Base-by-base conservation (phyloP, 2,329 filamentous ascomycete genomes). In the Myriosclerotinia scirpicola region DNA sequence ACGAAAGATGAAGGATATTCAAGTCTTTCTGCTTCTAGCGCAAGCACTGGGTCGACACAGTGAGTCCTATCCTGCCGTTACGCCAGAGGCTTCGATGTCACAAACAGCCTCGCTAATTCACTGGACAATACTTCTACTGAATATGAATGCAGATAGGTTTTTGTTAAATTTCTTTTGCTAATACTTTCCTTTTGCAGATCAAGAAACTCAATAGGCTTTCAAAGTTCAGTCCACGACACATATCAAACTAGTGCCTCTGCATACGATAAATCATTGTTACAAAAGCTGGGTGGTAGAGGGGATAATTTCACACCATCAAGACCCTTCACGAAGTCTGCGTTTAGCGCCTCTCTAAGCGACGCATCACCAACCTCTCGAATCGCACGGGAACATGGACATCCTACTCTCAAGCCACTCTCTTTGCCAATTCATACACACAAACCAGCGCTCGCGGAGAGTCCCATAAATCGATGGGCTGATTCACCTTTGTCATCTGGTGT, bases 251-350 rank as follows among this genome's bases (percentile, higher is more conserved):
- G 74, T 67, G 74, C 75, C 3, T 73, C 77, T 64, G 76, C 76
- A 65, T 79, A 78, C 67, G 77, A 79, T 62, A 78, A 78, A 68
- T 76, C 76, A 22, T 65, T 78, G 42, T 62, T 79, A 44, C 76
- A 77, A 50, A 79, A 77, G 67, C 65, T 77, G 40, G 74, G 75
- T 69, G 69, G 74, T 52, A 73, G 73, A 67, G 70, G 69, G 46
- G 76, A 78, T 63, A 76, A 72, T 54, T 74, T 68, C 26, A 76
- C 76, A 40, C 75, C 76, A 36, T 75, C 77, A 54, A 73, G 73
- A 67, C 53, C 66, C 11, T 72, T 71, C 48, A 65, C 73, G 15
- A 76, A 69, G 44, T 69, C 72, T 11, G 44, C 72, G 42, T 74
- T 77, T 63, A 73, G 75, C 67, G 73, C 74, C 22, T 75, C 76